Evolutionary conservation across 805 yeast species (phyloP).

Genomic region (Candida hungchunana): DNA sequence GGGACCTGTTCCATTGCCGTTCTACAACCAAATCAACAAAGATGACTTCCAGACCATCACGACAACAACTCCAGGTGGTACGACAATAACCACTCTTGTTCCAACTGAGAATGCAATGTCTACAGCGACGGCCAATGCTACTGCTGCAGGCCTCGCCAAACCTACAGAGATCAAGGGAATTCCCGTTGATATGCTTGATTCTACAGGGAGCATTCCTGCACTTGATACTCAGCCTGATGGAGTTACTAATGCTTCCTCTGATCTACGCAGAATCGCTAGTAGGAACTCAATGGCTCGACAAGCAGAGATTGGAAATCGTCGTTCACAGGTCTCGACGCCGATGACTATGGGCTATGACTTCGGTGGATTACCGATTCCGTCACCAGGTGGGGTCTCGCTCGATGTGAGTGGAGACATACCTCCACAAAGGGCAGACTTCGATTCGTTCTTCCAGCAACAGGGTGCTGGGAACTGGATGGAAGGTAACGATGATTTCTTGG

Average conservation of each 20-base stretch:
- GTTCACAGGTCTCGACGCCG: constrained; percentile 3
- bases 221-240: constrained; percentile 1
- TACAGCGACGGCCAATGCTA: constrained; percentile 53
- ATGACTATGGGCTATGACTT: constrained; percentile 13
- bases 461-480: constrained; percentile 80
- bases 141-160: constrained; percentile 49
- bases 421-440: constrained; percentile 33
- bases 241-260: constrained; percentile 1
- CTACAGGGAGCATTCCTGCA: constrained; percentile 65
- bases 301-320: constrained; percentile 2
- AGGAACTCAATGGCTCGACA: constrained; percentile 14
- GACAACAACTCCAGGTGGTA: constrained; percentile 87
- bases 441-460: constrained; percentile 72
- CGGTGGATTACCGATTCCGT: constrained; percentile 12
- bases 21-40: constrained; percentile 83
- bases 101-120: constrained; percentile 78
- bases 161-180: constrained; percentile 65
- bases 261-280: constrained; percentile 20
- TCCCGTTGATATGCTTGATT: constrained; percentile 68
- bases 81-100: constrained; percentile 82
- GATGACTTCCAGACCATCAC: constrained; percentile 85
- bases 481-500: constrained; percentile 83
- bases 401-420: constrained; percentile 12
- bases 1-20: constrained; percentile 62
- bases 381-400: constrained; percentile 11